These are phyloP conservation scores for Casuarina cunninghamiana DNA, from an alignment of 306 rosid species.

Conservation along the genomic window DNA sequence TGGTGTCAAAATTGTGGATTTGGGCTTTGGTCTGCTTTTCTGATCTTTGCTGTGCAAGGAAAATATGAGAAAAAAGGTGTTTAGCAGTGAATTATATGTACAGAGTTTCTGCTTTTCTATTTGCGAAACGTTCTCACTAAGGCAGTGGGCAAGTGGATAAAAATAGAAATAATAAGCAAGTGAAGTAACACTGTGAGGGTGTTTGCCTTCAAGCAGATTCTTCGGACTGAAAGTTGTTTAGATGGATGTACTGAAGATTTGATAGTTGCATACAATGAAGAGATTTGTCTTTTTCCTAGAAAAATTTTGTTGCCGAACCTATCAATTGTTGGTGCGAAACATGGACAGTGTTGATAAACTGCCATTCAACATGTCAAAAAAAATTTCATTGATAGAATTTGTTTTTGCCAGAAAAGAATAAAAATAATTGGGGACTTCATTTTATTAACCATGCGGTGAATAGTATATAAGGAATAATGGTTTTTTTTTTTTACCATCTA, in stretches of 20 bases:
- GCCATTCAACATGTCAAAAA: background rate
- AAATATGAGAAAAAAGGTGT: background rate
- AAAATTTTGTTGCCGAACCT: background rate
- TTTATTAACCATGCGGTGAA: background rate
- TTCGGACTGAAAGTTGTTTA: background rate
- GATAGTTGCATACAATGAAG: background rate
- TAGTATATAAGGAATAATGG: background rate
- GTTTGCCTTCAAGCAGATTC: background rate
- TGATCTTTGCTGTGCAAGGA: background rate
- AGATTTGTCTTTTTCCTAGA: background rate
- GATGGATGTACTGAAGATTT: conserved; percentile 3
- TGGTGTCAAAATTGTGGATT: background rate
- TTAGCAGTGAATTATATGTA: background rate
- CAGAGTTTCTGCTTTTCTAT: background rate
- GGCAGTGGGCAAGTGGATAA: background rate
- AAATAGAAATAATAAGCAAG: background rate
- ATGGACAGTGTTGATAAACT: background rate
- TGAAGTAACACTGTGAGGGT: background rate
- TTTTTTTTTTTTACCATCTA: background rate
- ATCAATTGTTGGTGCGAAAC: background rate
- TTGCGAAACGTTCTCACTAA: background rate
- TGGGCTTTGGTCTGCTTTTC: background rate
- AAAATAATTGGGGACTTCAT: no score
- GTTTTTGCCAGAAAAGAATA: background rate
- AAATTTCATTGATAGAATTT: background rate